These are phyloP conservation scores for Acanthochlamys bracteata DNA, from an alignment of 106 monocot species.

Conservation along the genomic window DNA sequence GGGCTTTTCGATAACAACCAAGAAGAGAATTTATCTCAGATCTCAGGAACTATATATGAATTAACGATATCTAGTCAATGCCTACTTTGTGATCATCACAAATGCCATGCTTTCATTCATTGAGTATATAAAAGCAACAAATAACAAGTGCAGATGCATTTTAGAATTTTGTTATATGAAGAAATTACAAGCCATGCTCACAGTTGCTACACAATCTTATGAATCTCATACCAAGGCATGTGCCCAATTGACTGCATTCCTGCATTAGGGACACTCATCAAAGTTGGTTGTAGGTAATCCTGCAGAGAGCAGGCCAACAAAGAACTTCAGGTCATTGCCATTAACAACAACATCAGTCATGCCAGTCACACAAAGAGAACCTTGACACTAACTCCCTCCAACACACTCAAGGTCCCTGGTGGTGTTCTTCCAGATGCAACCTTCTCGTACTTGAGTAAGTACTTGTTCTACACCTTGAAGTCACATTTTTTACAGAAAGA, in stretches of 20 bases:
- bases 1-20: no score
- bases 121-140: no score
- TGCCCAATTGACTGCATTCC: constrained; percentile 33
- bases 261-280: constrained; percentile 56
- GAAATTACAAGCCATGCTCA: background rate
- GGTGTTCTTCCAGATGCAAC: constrained; percentile 38
- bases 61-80: no score
- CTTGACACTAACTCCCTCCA: constrained; percentile 61
- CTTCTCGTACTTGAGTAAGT: constrained; percentile 38
- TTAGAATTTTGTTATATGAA: no score
- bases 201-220: background rate
- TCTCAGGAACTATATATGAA: no score
- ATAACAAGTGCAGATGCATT: no score
- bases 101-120: no score
- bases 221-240: background rate
- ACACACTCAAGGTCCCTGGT: constrained; percentile 20
- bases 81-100: no score
- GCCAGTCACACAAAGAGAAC: constrained; percentile 58
- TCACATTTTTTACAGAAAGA: constrained; percentile 30
- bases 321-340: constrained; percentile 43
- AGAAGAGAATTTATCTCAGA: no score
- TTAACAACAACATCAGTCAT: constrained; percentile 32
- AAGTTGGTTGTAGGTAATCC: constrained; percentile 48
- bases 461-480: constrained; percentile 21
- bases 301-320: constrained; percentile 51